Evolutionary conservation across 345 rosid genomes (phyloP), one percentile per base, ranked within the genome.

Genomic region (Salix udensis): DNA sequence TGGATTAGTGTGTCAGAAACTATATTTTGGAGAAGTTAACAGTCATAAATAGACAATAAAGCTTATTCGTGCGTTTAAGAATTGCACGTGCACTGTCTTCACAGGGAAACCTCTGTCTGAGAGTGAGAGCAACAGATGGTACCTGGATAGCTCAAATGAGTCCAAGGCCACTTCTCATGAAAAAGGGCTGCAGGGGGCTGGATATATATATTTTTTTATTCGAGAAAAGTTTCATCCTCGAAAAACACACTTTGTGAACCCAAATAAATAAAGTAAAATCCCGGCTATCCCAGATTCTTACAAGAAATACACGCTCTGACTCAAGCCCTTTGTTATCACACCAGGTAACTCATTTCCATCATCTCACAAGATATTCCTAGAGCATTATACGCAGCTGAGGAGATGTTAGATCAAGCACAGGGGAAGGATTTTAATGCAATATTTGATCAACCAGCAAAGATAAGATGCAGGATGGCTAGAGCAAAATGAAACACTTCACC

Each of bases 291-390:
- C 0, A 30, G 31, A 0, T 3, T 30, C 4, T 30, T 30, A 30
- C 31, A 30, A 30, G 31, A 30, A 30, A 30, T 30, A 28, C 2
- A 30, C 4, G 3, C 2, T 2, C 31, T 30, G 0, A 30, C 31
- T 30, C 31, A 30, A 30, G 31, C 31, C 4, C 4, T 30, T 30
- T 30, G 3, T 28, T 28, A 28, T 30, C 31, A 30, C 4, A 2
- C 31, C 10, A n/a, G 19, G 16, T 4, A 48, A 40, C 46, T 61
- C 42, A 8, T 60, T 34, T 23, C 8, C 7, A 26, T 24, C 7
- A 26, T 24, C 62, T 73, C 68, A 61, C 44, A 39, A 42, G 42
- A 61, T 73, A 61, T 61, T 52, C n/a, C 68, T 61, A 18, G 67
- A 24, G 68, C 10, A 10, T 24, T 14, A 36, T 39, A 23, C 2